phyloP scores from a whole-genome alignment of 495 filamentous ascomycete genomes.

The Neurospora cerealis region DNA sequence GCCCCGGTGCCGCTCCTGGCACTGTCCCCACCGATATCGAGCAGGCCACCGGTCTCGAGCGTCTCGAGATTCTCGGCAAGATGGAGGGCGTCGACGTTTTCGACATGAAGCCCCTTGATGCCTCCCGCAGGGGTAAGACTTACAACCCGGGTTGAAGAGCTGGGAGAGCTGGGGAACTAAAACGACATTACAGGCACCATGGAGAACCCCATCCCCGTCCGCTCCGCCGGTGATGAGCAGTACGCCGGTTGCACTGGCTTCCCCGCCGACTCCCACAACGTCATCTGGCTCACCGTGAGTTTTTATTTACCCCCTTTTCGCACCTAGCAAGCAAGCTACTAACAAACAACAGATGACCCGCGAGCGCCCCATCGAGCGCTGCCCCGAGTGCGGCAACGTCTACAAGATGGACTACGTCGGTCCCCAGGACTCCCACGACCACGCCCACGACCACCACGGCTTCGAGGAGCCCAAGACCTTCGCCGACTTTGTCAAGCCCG shows the following conservation, averaged over 20 bases:
- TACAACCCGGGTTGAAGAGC: constrained; percentile 10
- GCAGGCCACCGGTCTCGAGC: constrained; percentile 93
- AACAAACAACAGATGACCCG: constrained; percentile 56
- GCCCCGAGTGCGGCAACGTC: constrained; percentile 88
- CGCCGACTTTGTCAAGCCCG: constrained; percentile 81
- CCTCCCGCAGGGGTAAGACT: constrained; percentile 65
- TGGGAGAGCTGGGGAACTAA: background rate
- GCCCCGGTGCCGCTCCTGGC: constrained; percentile 70
- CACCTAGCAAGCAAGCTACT: background rate
- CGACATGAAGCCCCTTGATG: constrained; percentile 93
- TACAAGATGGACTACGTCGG: constrained; percentile 97
- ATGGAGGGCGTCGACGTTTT: constrained; percentile 98
- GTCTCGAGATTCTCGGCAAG: constrained; percentile 97
- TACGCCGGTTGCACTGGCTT: constrained; percentile 92
- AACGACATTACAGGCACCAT: constrained; percentile 56
- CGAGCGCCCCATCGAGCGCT: constrained; percentile 84
- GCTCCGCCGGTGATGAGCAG: constrained; percentile 88
- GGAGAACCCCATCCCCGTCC: constrained; percentile 80
- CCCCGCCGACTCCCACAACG: constrained; percentile 83
- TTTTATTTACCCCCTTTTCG: background rate
- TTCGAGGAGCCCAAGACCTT: constrained; percentile 83
- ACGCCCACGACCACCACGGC: constrained; percentile 48
- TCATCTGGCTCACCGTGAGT: constrained; percentile 80
- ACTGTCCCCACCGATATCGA: constrained; percentile 87
- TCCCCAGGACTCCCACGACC: constrained; percentile 45